Conservation (phyloP, 2,329 filamentous ascomycete genomes). For the Macroventuria anomochaeta region DNA sequence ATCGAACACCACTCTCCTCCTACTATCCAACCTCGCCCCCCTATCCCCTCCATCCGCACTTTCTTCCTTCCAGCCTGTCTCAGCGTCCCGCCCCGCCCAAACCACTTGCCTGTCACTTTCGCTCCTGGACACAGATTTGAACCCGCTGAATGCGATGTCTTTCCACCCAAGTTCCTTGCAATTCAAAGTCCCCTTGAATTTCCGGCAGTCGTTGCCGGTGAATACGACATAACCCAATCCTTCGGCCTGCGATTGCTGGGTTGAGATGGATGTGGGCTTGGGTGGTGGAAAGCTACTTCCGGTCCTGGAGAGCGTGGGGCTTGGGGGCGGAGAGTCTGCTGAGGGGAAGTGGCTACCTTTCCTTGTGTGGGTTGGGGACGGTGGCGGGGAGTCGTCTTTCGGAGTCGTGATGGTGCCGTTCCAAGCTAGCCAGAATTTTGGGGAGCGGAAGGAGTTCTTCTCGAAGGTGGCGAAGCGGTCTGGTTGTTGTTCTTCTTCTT, state of each 20-base stretch:
- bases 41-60: neutral
- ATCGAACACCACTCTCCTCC: constrained; percentile 12
- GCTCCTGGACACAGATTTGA: constrained; percentile 24
- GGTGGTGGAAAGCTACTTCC: constrained; percentile 7
- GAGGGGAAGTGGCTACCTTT: neutral
- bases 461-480: constrained; percentile 32
- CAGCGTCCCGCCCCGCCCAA: constrained; percentile 18
- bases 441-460: constrained; percentile 36
- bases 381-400: neutral
- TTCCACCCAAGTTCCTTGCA: constrained; percentile 29
- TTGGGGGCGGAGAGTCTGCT: neutral
- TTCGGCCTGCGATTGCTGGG: neutral
- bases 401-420: constrained; percentile 15
- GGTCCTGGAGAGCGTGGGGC: neutral
- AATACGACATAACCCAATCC: constrained; percentile 34
- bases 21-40: constrained; percentile 4
- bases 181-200: constrained; percentile 34
- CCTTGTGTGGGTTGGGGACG: neutral
- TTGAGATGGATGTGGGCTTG: neutral
- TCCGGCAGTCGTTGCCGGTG: constrained; percentile 29
- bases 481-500: neutral
- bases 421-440: constrained; percentile 39
- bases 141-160: constrained; percentile 27
- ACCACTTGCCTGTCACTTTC: constrained; percentile 24
- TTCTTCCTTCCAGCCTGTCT: constrained; percentile 10